Evolutionary conservation across 2,329 filamentous ascomycete genomes (phyloP), one percentile per base, ranked within the genome.

Genomic region (Juglanconis sp.): DNA sequence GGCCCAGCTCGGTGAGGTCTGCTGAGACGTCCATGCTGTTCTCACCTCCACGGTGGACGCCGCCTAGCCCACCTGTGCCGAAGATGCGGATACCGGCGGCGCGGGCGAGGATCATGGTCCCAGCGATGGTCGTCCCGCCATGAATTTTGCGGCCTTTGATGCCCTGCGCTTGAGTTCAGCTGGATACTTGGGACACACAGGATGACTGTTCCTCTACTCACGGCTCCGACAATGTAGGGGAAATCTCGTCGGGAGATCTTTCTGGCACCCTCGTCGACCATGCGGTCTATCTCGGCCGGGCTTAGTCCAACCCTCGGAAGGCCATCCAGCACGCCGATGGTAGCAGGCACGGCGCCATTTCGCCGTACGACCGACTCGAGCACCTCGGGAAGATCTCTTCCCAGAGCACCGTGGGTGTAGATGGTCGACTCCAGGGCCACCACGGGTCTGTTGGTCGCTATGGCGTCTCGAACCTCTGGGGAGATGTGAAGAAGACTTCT

Each of bases 341-440:
- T 96, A 35, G 95, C 95, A 3, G 95, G 95, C 13, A 97, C 83
- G 15, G 83, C 92, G 44, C 95, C 95, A 73, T 92, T 84, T 46
- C 81, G 79, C 50, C 95, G 89, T 53, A 98, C 90, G 46, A 96
- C 81, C 11, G 87, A 86, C 70, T 97, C 91, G 62, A 98, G 84
- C 51, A 88, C 17, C 31, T 36, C 42, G 3, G 62, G 83, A 24
- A 85, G 77, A 50, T 83, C 81, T 38, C 86, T 84, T n/a, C 91
- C 91, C 13, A 99, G 80, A 30, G 89, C 87, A 46, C 92, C 93
- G 76, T 99, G 95, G 1, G 95, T 99, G 75, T 99, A 98, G 67
- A 99, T 98, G 4, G 95, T 96, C 2, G 91, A 92, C 75, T 99
- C 95, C 4, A 99, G 82, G 15, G 94, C 95, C 10, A 99, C 93